Evolutionary conservation across 306 rosid species (phyloP).

Genomic region (Lathyrus oleraceus): DNA sequence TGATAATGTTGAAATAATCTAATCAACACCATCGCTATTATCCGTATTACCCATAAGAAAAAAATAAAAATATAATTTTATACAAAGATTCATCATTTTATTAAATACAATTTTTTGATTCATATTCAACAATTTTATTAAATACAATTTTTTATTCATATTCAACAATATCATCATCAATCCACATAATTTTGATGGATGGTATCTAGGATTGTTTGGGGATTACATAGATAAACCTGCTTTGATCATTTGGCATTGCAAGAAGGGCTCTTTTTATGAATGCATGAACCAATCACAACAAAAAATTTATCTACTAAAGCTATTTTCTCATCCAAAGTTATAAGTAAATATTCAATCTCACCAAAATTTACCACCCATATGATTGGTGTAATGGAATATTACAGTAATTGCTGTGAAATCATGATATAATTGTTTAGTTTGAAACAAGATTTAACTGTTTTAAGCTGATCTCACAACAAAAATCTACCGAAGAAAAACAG

Average conservation of each 20-base stretch:
- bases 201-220: no score
- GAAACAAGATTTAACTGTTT: slow-evolving; percentile 23
- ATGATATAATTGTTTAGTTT: neutral
- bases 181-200: no score
- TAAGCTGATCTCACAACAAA: slow-evolving; percentile 13
- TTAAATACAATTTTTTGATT: no score
- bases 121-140: no score
- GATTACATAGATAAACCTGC: neutral
- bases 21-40: no score
- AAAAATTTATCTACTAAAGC: neutral
- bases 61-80: no score
- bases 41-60: no score
- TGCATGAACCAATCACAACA: slow-evolving; percentile 4
- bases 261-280: neutral
- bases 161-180: no score
- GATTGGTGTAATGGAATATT: neutral
- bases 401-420: neutral
- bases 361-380: neutral
- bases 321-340: neutral
- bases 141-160: no score
- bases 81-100: no score
- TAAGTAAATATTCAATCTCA: neutral
- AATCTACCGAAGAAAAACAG: neutral
- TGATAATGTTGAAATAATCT: no score
- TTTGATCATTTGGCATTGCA: neutral